Evolutionary conservation across 768 basidiomycete genomes (phyloP).

Genomic region (Macrolepiota fuliginosa): DNA sequence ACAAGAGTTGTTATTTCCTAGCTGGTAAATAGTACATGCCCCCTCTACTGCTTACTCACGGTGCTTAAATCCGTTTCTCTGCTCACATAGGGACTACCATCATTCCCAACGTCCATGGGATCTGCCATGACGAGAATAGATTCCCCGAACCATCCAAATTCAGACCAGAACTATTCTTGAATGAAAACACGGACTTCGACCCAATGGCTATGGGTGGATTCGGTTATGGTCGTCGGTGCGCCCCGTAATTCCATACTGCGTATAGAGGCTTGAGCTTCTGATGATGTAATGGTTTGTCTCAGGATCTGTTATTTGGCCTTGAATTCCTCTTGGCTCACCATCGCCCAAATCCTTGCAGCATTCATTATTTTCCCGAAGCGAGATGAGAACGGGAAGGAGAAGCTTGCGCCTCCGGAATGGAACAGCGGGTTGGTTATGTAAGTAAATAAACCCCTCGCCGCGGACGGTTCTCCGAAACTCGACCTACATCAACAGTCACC

Average conservation of each 20-base stretch:
- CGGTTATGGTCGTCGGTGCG: not conserved
- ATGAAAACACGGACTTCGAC: not conserved
- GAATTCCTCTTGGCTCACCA: conserved; percentile 28
- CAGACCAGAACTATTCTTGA: not conserved
- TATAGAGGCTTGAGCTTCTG: not conserved
- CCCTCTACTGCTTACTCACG: not conserved
- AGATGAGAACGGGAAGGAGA: conserved; percentile 27
- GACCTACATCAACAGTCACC: conserved; percentile 18
- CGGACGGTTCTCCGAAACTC: not conserved
- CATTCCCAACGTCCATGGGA: conserved; percentile 15
- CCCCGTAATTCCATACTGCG: not conserved
- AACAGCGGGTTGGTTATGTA: conserved; percentile 25
- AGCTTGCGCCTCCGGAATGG: conserved; percentile 22
- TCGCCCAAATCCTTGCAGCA: conserved; percentile 24
- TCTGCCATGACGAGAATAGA: conserved; percentile 17
- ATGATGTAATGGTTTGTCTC: not conserved
- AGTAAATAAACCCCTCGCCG: not conserved
- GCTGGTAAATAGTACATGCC: conserved; percentile 16
- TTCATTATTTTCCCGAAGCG: conserved; percentile 29
- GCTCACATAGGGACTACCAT: not conserved
- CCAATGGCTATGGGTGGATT: not conserved
- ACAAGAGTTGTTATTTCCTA: conserved; percentile 24
- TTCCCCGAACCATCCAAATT: not conserved
- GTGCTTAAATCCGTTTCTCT: not conserved
- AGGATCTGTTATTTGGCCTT: conserved; percentile 32